phyloP scores from a whole-genome alignment of 495 filamentous ascomycete genomes.

The Aspergillus coremiiformis region DNA sequence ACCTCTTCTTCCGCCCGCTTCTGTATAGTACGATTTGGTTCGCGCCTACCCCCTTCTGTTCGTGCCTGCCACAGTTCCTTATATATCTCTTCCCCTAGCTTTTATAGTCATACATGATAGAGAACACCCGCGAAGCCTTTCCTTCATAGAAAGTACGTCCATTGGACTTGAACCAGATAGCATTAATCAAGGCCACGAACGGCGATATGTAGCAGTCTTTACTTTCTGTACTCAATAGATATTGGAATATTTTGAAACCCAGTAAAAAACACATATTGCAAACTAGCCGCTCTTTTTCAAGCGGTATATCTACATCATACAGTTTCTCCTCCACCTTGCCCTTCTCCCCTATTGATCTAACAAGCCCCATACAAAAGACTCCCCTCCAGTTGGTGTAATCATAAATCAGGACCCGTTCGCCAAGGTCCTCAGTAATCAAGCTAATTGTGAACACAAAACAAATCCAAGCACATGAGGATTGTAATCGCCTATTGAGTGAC shows the following conservation, averaged over 20 bases:
- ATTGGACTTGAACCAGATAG: background rate
- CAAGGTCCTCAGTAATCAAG: background rate
- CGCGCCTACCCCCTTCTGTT: constrained; percentile 4
- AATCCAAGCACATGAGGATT: constrained; percentile 1
- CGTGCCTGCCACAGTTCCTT: background rate
- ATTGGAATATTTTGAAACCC: background rate
- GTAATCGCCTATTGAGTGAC: constrained; percentile 27
- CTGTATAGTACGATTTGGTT: constrained; percentile 12
- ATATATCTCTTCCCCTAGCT: background rate
- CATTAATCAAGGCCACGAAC: background rate
- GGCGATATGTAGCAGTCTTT: background rate
- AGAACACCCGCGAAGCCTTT: background rate
- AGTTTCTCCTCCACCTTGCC: constrained; percentile 1
- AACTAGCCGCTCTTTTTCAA: constrained; percentile 23
- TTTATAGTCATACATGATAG: background rate
- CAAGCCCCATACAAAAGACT: background rate
- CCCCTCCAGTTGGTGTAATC: background rate
- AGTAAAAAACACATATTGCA: constrained; percentile 22
- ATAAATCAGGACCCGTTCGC: background rate
- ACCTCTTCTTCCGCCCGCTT: background rate
- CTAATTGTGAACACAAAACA: background rate
- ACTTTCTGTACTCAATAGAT: background rate
- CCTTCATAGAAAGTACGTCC: background rate
- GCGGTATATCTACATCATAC: constrained; percentile 39
- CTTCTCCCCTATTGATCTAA: background rate